These are phyloP conservation scores for Colletotrichum lindemuthianum DNA, from an alignment of 2,329 filamentous ascomycete genomes.

Conservation along the genomic window DNA sequence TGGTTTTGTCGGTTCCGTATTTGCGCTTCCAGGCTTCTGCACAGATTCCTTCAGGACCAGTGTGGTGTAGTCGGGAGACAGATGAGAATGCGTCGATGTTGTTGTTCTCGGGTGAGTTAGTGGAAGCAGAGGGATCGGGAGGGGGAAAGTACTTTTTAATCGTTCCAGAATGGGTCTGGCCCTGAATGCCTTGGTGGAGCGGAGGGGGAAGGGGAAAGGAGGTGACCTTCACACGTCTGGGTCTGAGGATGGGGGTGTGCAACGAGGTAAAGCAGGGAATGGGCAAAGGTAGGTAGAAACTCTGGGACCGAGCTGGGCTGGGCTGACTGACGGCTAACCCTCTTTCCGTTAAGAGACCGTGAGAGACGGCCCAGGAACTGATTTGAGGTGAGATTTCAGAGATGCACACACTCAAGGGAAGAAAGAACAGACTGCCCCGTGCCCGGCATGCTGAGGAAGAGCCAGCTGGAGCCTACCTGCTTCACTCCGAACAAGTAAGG, in stretches of 20 bases:
- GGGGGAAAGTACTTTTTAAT: conserved; percentile 33
- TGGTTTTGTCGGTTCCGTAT: neutral
- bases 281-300: neutral
- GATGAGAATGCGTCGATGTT: neutral
- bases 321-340: no score
- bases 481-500: no score
- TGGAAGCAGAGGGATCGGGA: neutral
- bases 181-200: conserved; percentile 21
- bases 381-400: no score
- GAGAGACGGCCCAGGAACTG: no score
- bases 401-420: neutral
- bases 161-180: conserved; percentile 23
- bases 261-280: neutral
- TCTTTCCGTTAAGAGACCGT: no score
- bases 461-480: conserved; percentile 3
- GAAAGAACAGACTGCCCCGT: conserved; percentile 6
- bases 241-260: conserved; percentile 7
- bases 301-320: no score
- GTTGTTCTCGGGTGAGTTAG: neutral
- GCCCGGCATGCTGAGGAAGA: conserved; percentile 5
- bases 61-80: neutral
- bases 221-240: neutral
- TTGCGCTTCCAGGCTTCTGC: neutral
- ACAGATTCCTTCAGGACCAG: no score
- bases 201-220: conserved; percentile 1